Percentiles rank a stretch among this genome's conserved stretches.
Evolutionary conservation across 2,329 filamentous ascomycete genomes (phyloP).

Genomic region (Graphilbum fragrans): DNA sequence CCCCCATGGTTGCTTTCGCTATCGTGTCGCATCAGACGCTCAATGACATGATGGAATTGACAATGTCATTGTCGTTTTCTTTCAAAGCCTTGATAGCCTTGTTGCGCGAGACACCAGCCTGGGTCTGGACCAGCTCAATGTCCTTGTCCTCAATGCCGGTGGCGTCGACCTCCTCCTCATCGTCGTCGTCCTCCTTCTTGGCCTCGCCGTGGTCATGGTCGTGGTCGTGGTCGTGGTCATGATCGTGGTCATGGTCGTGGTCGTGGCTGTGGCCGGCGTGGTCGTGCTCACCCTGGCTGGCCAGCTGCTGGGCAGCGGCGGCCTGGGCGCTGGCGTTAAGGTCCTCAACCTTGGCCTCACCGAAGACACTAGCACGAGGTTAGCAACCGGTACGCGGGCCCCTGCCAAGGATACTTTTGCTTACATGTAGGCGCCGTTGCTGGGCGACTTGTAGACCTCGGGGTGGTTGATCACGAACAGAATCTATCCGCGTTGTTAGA

Average conservation of each 20-base stretch:
- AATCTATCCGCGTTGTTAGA: constrained; percentile 75
- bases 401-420: too few relatives aligned
- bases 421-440: constrained; percentile 99
- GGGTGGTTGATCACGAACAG: constrained; percentile 99
- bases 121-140: constrained; percentile 97
- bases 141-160: constrained; percentile 95
- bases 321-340: constrained; percentile 97
- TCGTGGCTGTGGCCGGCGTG: constrained; percentile 63
- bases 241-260: constrained; percentile 41
- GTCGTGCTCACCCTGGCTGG: constrained; percentile 57
- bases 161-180: constrained; percentile 92
- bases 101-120: constrained; percentile 92
- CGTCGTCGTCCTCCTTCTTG: constrained; percentile 75
- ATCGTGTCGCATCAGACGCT: too few relatives aligned
- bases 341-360: constrained; percentile 99
- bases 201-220: constrained; percentile 43
- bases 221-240: constrained; percentile 46
- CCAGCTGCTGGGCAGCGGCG: constrained; percentile 89
- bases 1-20: too few relatives aligned
- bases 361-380: constrained; percentile 64
- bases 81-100: constrained; percentile 98
- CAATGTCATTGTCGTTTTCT: constrained; percentile 99
- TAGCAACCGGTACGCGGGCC: too few relatives aligned
- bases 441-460: constrained; percentile 98
- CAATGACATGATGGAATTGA: constrained; percentile 99